A percentile compares a stretch with the other conserved stretches of the same genome.
phyloP scores from a whole-genome alignment of 208 protist genomes.

The Novymonas esmeraldas region DNA sequence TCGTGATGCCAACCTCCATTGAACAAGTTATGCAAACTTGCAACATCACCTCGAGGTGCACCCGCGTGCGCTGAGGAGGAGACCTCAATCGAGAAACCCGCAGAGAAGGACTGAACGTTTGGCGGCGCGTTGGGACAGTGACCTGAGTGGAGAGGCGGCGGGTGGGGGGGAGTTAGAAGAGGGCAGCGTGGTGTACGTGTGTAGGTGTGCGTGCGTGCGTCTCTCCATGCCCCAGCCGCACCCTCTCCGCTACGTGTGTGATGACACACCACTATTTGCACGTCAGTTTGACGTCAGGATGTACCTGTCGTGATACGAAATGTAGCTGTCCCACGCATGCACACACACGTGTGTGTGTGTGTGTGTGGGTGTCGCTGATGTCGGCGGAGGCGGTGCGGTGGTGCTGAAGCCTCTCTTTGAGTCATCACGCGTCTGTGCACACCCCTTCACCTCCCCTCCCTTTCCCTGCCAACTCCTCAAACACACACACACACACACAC shows the following conservation, averaged over 20 bases:
- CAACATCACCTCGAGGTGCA: background rate
- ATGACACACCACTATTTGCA: constrained; percentile 13
- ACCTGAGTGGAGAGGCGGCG: background rate
- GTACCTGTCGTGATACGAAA: constrained; percentile 4
- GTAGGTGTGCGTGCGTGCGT: background rate
- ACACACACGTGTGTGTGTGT: constrained; percentile 2
- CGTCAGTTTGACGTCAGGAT: constrained; percentile 8
- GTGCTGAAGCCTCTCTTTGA: constrained; percentile 25
- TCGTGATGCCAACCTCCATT: constrained; percentile 14
- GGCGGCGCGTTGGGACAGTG: too few relatives aligned
- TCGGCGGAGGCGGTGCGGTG: constrained; percentile 1
- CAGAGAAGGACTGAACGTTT: constrained; percentile 27
- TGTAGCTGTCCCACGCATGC: constrained; percentile 3
- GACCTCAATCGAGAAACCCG: constrained; percentile 13
- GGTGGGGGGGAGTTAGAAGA: background rate
- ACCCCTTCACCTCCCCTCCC: background rate
- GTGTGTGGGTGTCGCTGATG: background rate
- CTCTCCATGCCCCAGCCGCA: too few relatives aligned
- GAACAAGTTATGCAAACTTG: background rate
- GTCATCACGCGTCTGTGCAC: constrained; percentile 13
- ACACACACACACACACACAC: too few relatives aligned
- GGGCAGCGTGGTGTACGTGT: background rate
- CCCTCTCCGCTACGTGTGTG: too few relatives aligned
- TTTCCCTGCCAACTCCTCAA: background rate
- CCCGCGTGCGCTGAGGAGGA: constrained; percentile 3